Evolutionary conservation across 2,329 filamentous ascomycete species (phyloP).

Genomic region (Venturiaceae sp.): DNA sequence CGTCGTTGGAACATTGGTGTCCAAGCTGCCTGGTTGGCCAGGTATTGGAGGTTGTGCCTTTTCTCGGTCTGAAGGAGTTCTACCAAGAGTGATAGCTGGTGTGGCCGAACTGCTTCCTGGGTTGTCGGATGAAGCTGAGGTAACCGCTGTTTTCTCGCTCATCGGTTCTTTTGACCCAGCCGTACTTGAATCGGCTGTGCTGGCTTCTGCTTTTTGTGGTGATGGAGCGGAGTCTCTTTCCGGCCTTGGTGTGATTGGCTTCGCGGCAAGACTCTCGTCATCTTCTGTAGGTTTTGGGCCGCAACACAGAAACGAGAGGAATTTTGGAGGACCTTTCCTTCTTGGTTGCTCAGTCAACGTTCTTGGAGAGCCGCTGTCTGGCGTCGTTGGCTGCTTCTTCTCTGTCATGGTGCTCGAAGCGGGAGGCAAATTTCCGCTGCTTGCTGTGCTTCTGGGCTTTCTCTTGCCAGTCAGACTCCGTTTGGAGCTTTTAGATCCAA

Average conservation of each 20-base stretch:
- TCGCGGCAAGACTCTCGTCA: slow-evolving; percentile 43
- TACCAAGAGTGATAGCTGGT: neutral
- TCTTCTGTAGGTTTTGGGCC: slow-evolving; percentile 34
- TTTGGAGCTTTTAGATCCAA: slow-evolving; percentile 35
- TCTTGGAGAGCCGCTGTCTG: slow-evolving; percentile 7
- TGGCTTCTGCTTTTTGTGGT: slow-evolving; percentile 28
- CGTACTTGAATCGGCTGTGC: slow-evolving; percentile 31
- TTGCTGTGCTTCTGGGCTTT: slow-evolving; percentile 34
- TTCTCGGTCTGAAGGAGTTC: neutral
- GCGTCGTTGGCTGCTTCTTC: slow-evolving; percentile 29
- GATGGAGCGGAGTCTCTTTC: slow-evolving; percentile 34
- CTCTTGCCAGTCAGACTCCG: slow-evolving; percentile 35
- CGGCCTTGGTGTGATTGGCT: slow-evolving; percentile 32
- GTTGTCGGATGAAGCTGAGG: neutral
- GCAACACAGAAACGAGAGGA: slow-evolving; percentile 9
- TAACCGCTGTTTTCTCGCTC: slow-evolving; percentile 12
- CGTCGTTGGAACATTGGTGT: slow-evolving; percentile 15
- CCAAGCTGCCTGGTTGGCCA: slow-evolving; percentile 20
- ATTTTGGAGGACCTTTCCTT: slow-evolving; percentile 20
- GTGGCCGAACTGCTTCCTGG: neutral
- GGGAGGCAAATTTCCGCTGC: slow-evolving; percentile 23
- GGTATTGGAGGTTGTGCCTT: slow-evolving; percentile 16
- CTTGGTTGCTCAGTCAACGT: slow-evolving; percentile 27
- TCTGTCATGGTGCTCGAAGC: slow-evolving; percentile 15
- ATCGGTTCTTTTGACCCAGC: slow-evolving; percentile 32